Percentiles rank a stretch among this genome's conserved stretches.
These are phyloP conservation scores for Aspergillus sclerotialis DNA, from an alignment of 2,329 filamentous ascomycete species.

Conservation along the genomic window DNA sequence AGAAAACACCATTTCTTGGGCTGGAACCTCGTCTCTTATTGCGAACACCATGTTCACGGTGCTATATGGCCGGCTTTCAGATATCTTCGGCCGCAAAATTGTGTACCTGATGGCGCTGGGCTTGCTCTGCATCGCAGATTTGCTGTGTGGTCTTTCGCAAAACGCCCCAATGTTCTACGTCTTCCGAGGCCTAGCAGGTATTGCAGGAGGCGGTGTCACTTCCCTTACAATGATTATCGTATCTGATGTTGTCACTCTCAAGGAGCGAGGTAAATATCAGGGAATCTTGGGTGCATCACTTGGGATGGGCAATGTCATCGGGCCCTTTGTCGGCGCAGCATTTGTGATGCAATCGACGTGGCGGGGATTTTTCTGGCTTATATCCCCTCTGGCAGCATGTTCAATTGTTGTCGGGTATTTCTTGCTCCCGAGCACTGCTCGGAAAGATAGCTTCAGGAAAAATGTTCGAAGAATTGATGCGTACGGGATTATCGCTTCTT, in stretches of 20 bases:
- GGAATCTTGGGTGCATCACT: constrained; percentile 41
- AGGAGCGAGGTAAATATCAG: constrained; percentile 52
- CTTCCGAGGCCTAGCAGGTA: constrained; percentile 53
- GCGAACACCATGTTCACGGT: constrained; percentile 60
- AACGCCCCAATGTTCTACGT: constrained; percentile 54
- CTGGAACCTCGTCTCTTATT: constrained; percentile 63
- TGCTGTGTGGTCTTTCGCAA: constrained; percentile 52
- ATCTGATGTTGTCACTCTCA: constrained; percentile 52
- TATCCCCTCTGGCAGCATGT: constrained; percentile 45
- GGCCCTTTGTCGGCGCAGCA: constrained; percentile 42
- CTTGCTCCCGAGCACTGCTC: constrained; percentile 47
- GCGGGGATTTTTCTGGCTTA: constrained; percentile 44
- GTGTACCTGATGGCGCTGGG: constrained; percentile 49
- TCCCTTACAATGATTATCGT: constrained; percentile 57
- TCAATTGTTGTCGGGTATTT: constrained; percentile 43
- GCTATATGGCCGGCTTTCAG: constrained; percentile 56
- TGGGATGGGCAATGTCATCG: constrained; percentile 41
- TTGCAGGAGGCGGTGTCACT: constrained; percentile 56
- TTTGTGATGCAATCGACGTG: constrained; percentile 39
- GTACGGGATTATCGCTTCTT: constrained; percentile 49
- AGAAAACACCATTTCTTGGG: constrained; percentile 56
- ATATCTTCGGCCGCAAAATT: constrained; percentile 55
- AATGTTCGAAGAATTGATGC: constrained; percentile 54
- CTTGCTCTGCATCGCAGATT: constrained; percentile 49
- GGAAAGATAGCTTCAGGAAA: constrained; percentile 39